Base-by-base conservation (phyloP, 2,329 filamentous ascomycete genomes). In the Gnomoniopsis smithogilvyi region DNA sequence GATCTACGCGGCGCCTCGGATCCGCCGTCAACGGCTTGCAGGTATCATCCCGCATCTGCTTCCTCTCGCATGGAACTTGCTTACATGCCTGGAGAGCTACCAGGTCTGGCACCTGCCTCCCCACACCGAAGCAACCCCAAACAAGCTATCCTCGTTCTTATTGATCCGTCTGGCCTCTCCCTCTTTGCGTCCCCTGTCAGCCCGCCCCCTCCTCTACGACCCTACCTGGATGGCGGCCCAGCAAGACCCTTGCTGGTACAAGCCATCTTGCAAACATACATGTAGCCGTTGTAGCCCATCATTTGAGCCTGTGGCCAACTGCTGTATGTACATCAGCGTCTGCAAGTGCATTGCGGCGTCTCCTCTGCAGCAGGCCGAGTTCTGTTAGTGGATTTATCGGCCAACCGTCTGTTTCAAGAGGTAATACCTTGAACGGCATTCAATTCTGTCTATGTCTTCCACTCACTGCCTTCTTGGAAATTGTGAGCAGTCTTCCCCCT, bases 241-340 rank as follows among this genome's bases (percentile, higher is more conserved):
- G 36, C 38, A 34, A 62, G 57, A 72, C 70, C 74, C 73, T 67
- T 74, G 72, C 66, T 68, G 63, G 65, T 72, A 73, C 69, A 73
- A 73, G 69, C 68, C 71, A 66, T 69, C 67, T 68, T 72, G 70
- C 70, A 73, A 73, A 74, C 73, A 72, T 73, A 74, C 60, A 61
- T 68, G 67, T 67, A 66, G 65, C 66, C 65, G 64, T 60, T 62
- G 64, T 64, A 65, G 64, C 64, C 66, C 63, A 64, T 64, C 60
- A 56, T 67, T 62, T 65, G 65, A 65, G 66, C 68, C 67, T 67
- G 66, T 68, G 61, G 59, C 64, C 64, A 64, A 62, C 59, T 62
- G 60, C 56, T 59, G 53, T 62, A 56, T 56, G 49, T 62, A 59
- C 59, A 62, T 56, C 62, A 62, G 64, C 67, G 60, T 64, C 62